These are phyloP conservation scores for Sedum album DNA, from an alignment of 164 flowering plant species.

Conservation along the genomic window DNA sequence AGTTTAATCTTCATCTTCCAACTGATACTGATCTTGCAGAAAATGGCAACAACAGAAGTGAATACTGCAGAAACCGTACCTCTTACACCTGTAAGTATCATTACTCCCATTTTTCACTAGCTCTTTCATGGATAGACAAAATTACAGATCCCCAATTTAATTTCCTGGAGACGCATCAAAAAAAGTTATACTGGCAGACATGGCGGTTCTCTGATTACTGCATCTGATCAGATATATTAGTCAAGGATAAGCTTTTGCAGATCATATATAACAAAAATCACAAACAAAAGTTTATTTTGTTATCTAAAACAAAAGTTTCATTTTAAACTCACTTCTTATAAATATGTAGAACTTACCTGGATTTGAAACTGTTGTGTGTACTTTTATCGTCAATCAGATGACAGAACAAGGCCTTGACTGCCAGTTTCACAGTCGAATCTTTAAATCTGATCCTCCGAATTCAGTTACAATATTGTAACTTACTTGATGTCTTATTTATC, in stretches of 20 bases:
- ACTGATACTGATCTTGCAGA: not conserved
- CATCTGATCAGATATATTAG: not conserved
- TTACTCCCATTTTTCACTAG: not conserved
- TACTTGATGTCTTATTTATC: not conserved
- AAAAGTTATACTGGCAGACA: no score
- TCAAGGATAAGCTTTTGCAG: not conserved
- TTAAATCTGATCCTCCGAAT: not conserved
- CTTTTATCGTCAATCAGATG: not conserved
- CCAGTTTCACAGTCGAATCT: not conserved
- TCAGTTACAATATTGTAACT: not conserved
- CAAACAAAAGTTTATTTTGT: no score
- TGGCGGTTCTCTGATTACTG: no score
- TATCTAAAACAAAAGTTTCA: no score
- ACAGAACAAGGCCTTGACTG: no score
- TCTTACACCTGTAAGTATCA: not conserved
- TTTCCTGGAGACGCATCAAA: no score
- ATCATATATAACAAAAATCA: not conserved
- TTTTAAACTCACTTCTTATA: no score
- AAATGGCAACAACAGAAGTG: constrained; percentile 6
- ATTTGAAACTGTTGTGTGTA: not conserved
- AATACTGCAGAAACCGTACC: constrained; percentile 3
- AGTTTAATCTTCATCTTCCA: not conserved
- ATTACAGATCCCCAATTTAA: no score
- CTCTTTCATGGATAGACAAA: not conserved
- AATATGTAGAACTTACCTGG: not conserved